Evolutionary conservation across 345 rosid species (phyloP).

Genomic region (Pugionium dolabratum): DNA sequence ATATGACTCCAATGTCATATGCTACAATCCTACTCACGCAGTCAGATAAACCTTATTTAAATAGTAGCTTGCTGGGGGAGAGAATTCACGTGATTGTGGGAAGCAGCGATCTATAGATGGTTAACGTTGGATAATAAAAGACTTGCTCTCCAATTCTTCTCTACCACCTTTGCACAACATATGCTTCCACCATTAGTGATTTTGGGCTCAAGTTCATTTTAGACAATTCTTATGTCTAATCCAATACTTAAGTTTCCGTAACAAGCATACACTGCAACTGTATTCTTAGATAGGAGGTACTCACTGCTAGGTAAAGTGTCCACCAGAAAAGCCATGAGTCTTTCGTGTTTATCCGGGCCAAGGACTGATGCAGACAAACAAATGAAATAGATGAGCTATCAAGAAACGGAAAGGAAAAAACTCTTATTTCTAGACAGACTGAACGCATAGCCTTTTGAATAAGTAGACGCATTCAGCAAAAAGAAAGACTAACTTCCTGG

Average conservation of each 20-base stretch:
- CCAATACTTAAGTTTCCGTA: conserved; percentile 4
- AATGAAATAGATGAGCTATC: conserved; percentile 1
- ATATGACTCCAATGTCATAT: too few relatives aligned
- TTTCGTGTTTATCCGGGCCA: conserved; percentile 61
- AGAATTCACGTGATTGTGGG: too few relatives aligned
- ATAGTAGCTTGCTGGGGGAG: not conserved
- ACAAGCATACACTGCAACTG: not conserved
- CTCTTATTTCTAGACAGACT: not conserved
- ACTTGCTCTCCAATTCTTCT: too few relatives aligned
- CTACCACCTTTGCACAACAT: not conserved
- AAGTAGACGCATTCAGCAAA: not conserved
- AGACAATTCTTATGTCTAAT: conserved; percentile 4
- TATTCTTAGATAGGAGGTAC: conserved; percentile 20
- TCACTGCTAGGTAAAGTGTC: conserved; percentile 60
- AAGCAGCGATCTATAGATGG: too few relatives aligned
- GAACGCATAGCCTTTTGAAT: not conserved
- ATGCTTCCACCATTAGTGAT: not conserved
- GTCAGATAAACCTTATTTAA: too few relatives aligned
- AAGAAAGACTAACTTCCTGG: conserved; percentile 59
- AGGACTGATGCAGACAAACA: conserved; percentile 41
- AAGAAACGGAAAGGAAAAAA: not conserved
- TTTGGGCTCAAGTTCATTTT: conserved; percentile 5
- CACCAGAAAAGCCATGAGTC: conserved; percentile 72
- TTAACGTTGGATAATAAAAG: too few relatives aligned
- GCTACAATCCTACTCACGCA: too few relatives aligned